A percentile compares a stretch with the other conserved stretches of the same genome.
Conservation (phyloP, 192 early-diverging fungal genomes). For the Podila horticola region DNA sequence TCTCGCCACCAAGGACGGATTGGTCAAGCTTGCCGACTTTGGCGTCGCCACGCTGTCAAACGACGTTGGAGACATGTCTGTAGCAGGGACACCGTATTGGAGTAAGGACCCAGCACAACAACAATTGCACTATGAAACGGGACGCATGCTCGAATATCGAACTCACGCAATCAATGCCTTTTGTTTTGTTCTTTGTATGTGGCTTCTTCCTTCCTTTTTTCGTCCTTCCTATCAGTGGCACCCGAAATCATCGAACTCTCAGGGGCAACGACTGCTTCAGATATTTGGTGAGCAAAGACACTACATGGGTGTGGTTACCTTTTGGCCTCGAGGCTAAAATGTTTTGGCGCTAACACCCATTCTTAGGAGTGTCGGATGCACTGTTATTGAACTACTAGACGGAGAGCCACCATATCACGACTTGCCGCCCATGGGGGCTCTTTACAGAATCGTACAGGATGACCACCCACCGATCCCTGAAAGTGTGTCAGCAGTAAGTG, state of each 20-base stretch:
- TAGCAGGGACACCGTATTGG: constrained; percentile 81
- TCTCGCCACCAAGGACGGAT: constrained; percentile 73
- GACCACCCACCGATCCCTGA: constrained; percentile 78
- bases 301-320: no score
- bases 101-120: constrained; percentile 23
- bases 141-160: not conserved
- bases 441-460: constrained; percentile 78
- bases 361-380: constrained; percentile 71
- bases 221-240: constrained; percentile 55
- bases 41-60: constrained; percentile 75
- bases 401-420: constrained; percentile 78
- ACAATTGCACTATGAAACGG: not conserved
- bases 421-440: constrained; percentile 74
- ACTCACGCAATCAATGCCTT: not conserved
- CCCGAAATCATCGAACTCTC: constrained; percentile 77
- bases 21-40: constrained; percentile 83
- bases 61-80: constrained; percentile 54
- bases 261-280: constrained; percentile 74
- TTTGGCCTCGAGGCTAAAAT: not conserved
- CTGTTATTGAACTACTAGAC: constrained; percentile 75
- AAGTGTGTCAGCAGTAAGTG: constrained; percentile 62
- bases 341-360: no score
- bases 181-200: not conserved
- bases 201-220: not conserved
- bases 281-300: constrained; percentile 60